Base-by-base conservation (phyloP, 2,329 filamentous ascomycete species). In the Bipolaris bicolor region DNA sequence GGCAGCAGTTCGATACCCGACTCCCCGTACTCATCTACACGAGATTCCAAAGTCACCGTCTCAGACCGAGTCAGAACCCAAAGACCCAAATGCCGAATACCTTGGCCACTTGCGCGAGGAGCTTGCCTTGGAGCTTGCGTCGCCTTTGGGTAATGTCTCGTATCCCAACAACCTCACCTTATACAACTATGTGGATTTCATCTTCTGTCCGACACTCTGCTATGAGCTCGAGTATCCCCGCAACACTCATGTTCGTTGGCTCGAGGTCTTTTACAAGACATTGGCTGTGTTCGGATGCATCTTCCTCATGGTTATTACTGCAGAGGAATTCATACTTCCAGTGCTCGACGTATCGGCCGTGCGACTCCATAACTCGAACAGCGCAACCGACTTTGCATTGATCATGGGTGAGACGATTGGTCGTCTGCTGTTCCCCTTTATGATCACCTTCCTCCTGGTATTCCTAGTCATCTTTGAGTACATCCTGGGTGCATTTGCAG, bases 401-500 rank as follows among this genome's bases (percentile, higher is more conserved):
- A 88, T 97, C 64, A 83, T 99, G 22, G 87, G 90, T 26, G 95
- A 98, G 81, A 92, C 90, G 13, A 93, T 97, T 72, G 94, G 90
- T 55, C 88, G 91, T 82, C 86, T 99, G 16, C 84, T 99, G 20
- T 98, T 97, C 78, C 95, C 95, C 3, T 99, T 98, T 77, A 97
- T 97, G 91, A 84, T 98, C 60, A 96, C 89, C 3, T 96, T 98
- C 75, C 82, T 98, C 4, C 87, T 98, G 46, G 93, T 98, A 53
- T 99, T 99, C 81, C 87, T 99, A 57, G 92, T 97, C 76, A 98
- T 98, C 69, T 99, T 98, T 76, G 95, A 99, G 77, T 99, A 98
- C 77, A 85, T 97, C 10, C 86, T 98, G 33, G 95, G 94, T 56
- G 93, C 93, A 46, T 97, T 96, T 70, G 95, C 93, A 13, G 95